Base-by-base conservation (phyloP, 2,329 filamentous ascomycete species). In the Colletotrichum paranaense region DNA sequence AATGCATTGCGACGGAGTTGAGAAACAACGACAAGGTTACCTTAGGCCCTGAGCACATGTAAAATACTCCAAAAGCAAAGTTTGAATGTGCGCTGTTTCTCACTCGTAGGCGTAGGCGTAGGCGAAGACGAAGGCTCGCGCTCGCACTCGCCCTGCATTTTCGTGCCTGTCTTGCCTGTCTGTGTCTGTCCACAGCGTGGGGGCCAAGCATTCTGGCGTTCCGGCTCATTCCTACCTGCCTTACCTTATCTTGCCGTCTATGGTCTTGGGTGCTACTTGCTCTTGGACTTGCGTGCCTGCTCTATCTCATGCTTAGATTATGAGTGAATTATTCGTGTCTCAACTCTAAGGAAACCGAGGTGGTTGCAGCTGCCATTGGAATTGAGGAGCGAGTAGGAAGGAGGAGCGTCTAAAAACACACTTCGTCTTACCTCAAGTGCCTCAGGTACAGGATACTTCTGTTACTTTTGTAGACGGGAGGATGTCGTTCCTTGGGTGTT, bases 1-100 rank as follows among this genome's bases (percentile, higher is more conserved):
- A 65, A 65, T 32, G 60, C 52, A 49, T 57, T 62, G 70, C 60
- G 57, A 71, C 65, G 67, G 46, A 73, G 56, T 57, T 58, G 49
- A 62, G 71, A 73, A 71, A 70, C 71, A 73, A 52, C 38, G 3
- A 42, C 6, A 42, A 42, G 38, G 12, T 35, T 35, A 12, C 32
- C 32, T 35, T 11, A 35, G 11, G 32, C 32, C 11, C 4, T 32
- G 58, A n/a, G 46, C 55, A 57, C 68, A 65, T 49, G 42, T 60
- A 30, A 67, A 57, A 28, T 56, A 42, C 14, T 19, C 4, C 42
- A 49, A 49, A 49, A 49, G 42, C 42, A 49, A 49, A 49, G 19
- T n/a, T 49, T 49, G 42, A 49, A 9, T 49, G n/a, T 9, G 19
- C 42, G 42, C 19, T n/a, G 42, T 49, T n/a, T 49, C 42, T 19